These are phyloP conservation scores for Solanum chiquidenum DNA, from an alignment of 257 asterid genomes.

Conservation along the genomic window DNA sequence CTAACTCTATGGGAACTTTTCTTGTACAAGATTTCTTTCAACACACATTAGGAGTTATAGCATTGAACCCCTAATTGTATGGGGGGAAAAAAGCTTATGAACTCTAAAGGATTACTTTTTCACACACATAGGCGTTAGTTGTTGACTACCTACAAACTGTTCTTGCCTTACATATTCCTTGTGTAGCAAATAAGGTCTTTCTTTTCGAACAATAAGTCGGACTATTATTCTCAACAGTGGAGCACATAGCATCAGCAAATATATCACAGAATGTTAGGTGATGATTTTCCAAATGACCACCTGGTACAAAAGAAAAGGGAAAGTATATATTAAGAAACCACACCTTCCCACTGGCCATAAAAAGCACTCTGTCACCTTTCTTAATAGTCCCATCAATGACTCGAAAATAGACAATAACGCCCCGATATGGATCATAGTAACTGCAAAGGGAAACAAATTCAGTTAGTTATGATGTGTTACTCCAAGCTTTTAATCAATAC, in stretches of 20 bases:
- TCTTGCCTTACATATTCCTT: not conserved
- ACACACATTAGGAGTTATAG: not conserved
- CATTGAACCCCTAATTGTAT: not conserved
- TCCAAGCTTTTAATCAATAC: not conserved
- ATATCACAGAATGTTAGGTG: not conserved
- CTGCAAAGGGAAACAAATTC: conserved; percentile 26
- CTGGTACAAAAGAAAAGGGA: not conserved
- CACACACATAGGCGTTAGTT: not conserved
- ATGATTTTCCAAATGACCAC: not conserved
- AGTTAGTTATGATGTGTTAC: not conserved
- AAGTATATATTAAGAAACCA: not conserved
- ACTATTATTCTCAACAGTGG: not conserved
- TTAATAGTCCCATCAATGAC: conserved; percentile 76
- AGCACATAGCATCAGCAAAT: not conserved
- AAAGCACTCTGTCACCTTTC: conserved; percentile 81
- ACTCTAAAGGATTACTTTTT: not conserved
- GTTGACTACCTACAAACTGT: not conserved
- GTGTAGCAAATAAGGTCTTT: not conserved
- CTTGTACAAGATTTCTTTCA: not conserved
- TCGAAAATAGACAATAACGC: conserved; percentile 93
- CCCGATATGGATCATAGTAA: conserved; percentile 92
- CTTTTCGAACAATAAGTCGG: not conserved
- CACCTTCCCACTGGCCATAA: conserved; percentile 98
- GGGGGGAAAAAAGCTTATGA: not conserved
- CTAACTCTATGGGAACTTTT: not conserved